Base-by-base conservation (phyloP, 2,329 filamentous ascomycete species). In the Aspergillus felis region DNA sequence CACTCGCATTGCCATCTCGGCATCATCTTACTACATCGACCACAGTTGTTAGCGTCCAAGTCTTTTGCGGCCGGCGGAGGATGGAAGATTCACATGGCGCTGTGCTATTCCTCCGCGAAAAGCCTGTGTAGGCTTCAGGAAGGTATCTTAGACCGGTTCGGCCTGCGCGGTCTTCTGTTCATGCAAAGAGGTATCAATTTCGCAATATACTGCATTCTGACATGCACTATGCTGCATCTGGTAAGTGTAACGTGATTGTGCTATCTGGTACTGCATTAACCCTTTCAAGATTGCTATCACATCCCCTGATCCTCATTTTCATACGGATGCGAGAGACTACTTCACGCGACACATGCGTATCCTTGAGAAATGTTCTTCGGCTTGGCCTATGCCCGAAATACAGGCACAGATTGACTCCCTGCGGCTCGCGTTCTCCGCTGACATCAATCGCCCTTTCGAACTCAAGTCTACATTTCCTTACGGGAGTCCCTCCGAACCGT, bases 111-210 rank as follows among this genome's bases (percentile, higher is more conserved):
- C 44, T 88, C 92, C 1, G 92, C 93, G 42, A 95, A 94, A 74
- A 84, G 84, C 44, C 82, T 97, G 52, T 97, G 92, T 74, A 87
- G 90, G 58, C 75, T 97, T 5, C 92, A 97, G 69, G 93, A 97
- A 75, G 88, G 88, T 1, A 85, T 96, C 38, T 70, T 96, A 57
- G 83, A 88, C 54, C 83, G 84, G 0, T 96, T 87, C 72, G 91
- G 92, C 2, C 78, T 96, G 59, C 84, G 84, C 17, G 93, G 92
- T 0, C 80, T 97, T 17, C 82, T 94, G 65, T 95, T 88, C 76
- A 97, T 97, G 93, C 88, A 93, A 68, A 84, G 93, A 64, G 93
- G 93, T 42, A 92, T 96, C 71, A 96, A 92, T 74, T 97, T 96
- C 68, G 91, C 91, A 5, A 91, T 97, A n/a, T 97, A 97, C 69